Base-by-base conservation (phyloP, 2,329 filamentous ascomycete species). In the Ambrosiella cleistominuta region DNA sequence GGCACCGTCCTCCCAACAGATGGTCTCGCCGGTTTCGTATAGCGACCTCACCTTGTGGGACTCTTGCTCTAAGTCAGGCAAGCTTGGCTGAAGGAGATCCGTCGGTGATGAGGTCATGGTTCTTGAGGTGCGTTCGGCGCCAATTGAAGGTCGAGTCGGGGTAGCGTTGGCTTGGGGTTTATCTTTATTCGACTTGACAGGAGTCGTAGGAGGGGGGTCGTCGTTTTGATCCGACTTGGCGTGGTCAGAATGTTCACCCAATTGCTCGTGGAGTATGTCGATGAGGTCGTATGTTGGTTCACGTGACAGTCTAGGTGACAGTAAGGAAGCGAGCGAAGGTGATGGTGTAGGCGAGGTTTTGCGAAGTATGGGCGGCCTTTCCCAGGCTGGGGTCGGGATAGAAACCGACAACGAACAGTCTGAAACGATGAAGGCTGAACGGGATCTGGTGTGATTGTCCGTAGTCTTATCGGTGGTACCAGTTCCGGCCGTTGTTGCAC, bases 41-140 rank as follows among this genome's bases (percentile, higher is more conserved):
- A 81, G 78, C 70, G 77, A 81, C 74, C 78, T 80, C 75, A 81
- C 78, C 75, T 81, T 80, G 77, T 78, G 76, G 71, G 78, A 81
- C 71, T 81, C 78, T 71, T 75, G 76, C 72, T 81, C 77, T 65
- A 75, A 68, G 64, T 80, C 77, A 67, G 59, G 59, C 42, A 60
- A 19, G 15, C 71, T 70, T 64, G 76, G 71, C 67, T 79, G 70
- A 65, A 80, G 68, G 63, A 72, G 73, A 64, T 78, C 76, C 67
- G 72, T 74, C 62, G 76, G 75, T 57, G 70, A 44, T 5, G 56
- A 17, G 13, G 56, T 9, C 47, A 54, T 58, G 11, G 6, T 57
- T 12, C n/a, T 38, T 12, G 13, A n/a, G 15, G 12, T 38, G 13
- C 15, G 11, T 7, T 15, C 27, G 3, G 27, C 3, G 4, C 4